Percentiles rank a stretch among this genome's conserved stretches.
phyloP scores from a whole-genome alignment of 164 flowering plant species.

The Piper longum region DNA sequence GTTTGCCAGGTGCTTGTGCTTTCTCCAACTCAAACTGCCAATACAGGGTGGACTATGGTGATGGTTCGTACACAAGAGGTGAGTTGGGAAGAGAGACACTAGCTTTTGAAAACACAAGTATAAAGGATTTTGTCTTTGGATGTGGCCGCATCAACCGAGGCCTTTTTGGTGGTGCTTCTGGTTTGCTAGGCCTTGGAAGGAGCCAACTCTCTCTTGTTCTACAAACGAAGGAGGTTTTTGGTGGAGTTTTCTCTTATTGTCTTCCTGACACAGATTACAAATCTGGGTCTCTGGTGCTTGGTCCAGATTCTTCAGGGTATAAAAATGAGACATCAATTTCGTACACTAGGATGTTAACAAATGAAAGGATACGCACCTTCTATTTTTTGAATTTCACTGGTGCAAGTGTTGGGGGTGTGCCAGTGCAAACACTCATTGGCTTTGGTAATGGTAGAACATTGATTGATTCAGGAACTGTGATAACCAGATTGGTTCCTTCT shows the following conservation, averaged over 20 bases:
- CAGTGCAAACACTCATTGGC: constrained; percentile 19
- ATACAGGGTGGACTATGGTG: constrained; percentile 58
- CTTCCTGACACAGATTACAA: constrained; percentile 41
- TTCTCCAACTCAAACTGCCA: constrained; percentile 23
- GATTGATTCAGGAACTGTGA: constrained; percentile 78
- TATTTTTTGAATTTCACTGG: constrained; percentile 68
- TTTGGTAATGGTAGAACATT: constrained; percentile 27
- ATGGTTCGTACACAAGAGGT: constrained; percentile 66
- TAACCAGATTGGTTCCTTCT: constrained; percentile 56
- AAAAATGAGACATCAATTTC: constrained; percentile 45
- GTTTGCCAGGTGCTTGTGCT: constrained; percentile 35
- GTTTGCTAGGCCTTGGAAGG: constrained; percentile 67
- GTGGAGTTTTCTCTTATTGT: constrained; percentile 81
- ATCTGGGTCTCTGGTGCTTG: constrained; percentile 65
- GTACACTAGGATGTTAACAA: constrained; percentile 44
- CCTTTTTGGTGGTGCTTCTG: constrained; percentile 65
- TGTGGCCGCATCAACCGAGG: constrained; percentile 70
- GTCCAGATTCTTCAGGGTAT: constrained; percentile 30
- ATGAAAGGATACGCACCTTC: constrained; percentile 41
- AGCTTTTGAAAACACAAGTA: constrained; percentile 22
- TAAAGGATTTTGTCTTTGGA: constrained; percentile 50
- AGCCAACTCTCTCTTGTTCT: constrained; percentile 50
- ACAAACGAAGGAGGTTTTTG: constrained; percentile 38
- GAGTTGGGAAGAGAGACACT: constrained; percentile 43
- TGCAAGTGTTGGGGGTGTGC: constrained; percentile 50